phyloP scores from a whole-genome alignment of 306 rosid genomes.

The Parietaria judaica region DNA sequence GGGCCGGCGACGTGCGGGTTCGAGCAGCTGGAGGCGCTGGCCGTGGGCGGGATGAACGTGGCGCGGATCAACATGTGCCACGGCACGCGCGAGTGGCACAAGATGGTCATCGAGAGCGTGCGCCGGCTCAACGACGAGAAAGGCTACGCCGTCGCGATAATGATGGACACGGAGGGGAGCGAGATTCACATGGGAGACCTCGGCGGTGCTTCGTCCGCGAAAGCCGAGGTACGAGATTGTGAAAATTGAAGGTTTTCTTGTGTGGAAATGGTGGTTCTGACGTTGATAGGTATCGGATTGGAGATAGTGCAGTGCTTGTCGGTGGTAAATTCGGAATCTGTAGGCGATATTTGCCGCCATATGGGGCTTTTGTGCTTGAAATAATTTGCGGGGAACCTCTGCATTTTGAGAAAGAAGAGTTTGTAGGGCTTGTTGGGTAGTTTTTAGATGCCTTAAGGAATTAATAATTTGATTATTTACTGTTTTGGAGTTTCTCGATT shows the following conservation, averaged over 20 bases:
- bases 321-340: too few relatives aligned
- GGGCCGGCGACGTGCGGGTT: conserved; percentile 84
- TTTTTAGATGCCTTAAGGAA: too few relatives aligned
- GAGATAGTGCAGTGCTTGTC: too few relatives aligned
- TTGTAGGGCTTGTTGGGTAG: too few relatives aligned
- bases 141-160: conserved; percentile 88
- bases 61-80: conserved; percentile 95
- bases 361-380: too few relatives aligned
- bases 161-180: conserved; percentile 99
- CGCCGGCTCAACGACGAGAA: conserved; percentile 76
- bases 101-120: conserved; percentile 57
- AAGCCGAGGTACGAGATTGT: conserved; percentile 55
- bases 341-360: too few relatives aligned
- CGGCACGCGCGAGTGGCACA: conserved; percentile 88
- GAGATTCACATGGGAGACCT: conserved; percentile 99
- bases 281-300: too few relatives aligned
- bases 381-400: too few relatives aligned
- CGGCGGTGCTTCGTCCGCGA: conserved; percentile 83
- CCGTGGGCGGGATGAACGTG: conserved; percentile 95
- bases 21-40: conserved; percentile 85
- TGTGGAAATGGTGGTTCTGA: too few relatives aligned
- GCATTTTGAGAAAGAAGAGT: too few relatives aligned
- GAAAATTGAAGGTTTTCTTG: neutral
- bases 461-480: too few relatives aligned
- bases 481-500: too few relatives aligned